These are phyloP conservation scores for Cupressus sempervirens DNA, from an alignment of 75 land plant genomes.

Conservation along the genomic window DNA sequence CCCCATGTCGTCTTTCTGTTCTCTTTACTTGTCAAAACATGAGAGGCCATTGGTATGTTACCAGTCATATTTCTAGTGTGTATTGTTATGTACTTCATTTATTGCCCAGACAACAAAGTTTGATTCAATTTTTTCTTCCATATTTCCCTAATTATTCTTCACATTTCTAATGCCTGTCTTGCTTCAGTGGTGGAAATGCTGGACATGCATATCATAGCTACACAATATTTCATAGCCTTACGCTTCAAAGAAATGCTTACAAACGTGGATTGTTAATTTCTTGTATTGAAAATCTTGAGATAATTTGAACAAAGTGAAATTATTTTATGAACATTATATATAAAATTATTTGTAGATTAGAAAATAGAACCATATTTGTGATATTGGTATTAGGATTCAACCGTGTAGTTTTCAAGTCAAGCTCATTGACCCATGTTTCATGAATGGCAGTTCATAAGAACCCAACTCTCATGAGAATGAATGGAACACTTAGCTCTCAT, in stretches of 20 bases:
- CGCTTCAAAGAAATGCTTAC: neutral
- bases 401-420: no score
- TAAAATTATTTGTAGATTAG: neutral
- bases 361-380: no score
- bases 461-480: no score
- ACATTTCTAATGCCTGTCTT: neutral
- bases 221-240: neutral
- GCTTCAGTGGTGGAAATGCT: neutral
- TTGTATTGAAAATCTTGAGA: neutral
- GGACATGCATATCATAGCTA: neutral
- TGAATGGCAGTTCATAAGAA: no score
- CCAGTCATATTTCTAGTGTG: neutral
- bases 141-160: neutral
- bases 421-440: no score
- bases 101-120: neutral
- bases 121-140: neutral
- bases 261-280: neutral
- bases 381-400: no score
- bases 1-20: no score
- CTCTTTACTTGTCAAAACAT: neutral
- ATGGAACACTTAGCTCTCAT: no score
- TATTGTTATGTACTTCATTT: neutral
- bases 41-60: neutral
- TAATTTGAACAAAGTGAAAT: neutral
- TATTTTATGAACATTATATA: no score